Conservation (phyloP, 371 early-diverging fungal genomes). For the Zychaea mexicana region DNA sequence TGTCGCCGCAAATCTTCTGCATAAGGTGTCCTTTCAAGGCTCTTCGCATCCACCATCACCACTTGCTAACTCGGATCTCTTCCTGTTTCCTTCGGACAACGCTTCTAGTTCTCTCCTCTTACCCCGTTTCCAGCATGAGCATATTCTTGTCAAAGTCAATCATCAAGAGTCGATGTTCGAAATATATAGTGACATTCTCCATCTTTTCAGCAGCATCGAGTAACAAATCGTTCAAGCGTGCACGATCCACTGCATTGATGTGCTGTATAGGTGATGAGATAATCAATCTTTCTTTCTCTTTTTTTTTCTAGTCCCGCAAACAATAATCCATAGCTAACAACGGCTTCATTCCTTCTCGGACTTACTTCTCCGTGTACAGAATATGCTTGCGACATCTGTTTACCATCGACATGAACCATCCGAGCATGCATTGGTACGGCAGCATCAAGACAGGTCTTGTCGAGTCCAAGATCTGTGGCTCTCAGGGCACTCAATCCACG, state of each 20-base stretch:
- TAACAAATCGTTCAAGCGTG: conserved; percentile 78
- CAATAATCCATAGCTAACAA: background rate
- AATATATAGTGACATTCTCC: conserved; percentile 68
- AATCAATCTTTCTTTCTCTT: background rate
- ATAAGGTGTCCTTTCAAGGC: too few relatives aligned
- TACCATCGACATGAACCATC: conserved; percentile 81
- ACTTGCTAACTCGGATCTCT: too few relatives aligned
- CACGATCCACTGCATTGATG: conserved; percentile 94
- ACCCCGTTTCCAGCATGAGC: conserved; percentile 27
- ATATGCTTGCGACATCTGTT: conserved; percentile 81
- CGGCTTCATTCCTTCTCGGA: background rate
- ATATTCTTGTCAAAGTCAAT: conserved; percentile 67
- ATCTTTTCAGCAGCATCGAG: conserved; percentile 69
- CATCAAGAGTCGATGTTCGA: conserved; percentile 60
- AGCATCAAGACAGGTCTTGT: conserved; percentile 63
- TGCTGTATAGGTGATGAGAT: conserved; percentile 59
- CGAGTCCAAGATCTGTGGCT: conserved; percentile 67
- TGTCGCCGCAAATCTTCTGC: too few relatives aligned
- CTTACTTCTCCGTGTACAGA: conserved; percentile 84
- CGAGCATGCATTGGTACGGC: conserved; percentile 93
- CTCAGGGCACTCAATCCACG: conserved; percentile 88
- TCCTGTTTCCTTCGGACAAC: background rate
- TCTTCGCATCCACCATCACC: too few relatives aligned
- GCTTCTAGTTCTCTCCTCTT: background rate
- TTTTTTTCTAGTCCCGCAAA: background rate